phyloP scores from a whole-genome alignment of 108 stramenopile species.

The Licmophora abbreviata region DNA sequence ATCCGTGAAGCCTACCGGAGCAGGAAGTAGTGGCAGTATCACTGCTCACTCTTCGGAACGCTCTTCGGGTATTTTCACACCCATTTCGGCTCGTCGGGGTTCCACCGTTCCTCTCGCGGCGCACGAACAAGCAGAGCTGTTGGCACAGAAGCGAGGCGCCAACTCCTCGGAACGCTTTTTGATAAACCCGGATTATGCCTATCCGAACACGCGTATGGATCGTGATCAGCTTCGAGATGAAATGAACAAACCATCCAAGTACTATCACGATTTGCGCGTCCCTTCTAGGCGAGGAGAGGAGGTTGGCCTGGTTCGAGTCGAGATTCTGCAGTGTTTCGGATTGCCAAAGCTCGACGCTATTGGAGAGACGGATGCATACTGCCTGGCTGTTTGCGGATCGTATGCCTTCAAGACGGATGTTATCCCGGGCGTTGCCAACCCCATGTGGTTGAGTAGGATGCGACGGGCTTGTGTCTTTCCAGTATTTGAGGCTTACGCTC shows the following conservation, averaged over 20 bases:
- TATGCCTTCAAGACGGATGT: conserved; percentile 70
- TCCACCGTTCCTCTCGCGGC: too few species aligned
- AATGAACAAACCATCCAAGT: conserved; percentile 30
- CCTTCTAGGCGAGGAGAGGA: conserved; percentile 23
- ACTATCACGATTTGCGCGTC: conserved; percentile 32
- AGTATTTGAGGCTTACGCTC: conserved; percentile 51
- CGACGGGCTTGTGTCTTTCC: conserved; percentile 66
- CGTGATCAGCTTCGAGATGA: conserved; percentile 37
- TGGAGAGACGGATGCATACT: conserved; percentile 51
- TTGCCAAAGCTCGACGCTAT: conserved; percentile 50
- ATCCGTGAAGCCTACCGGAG: too few species aligned
- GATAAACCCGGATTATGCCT: conserved; percentile 49
- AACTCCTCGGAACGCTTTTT: conserved; percentile 9
- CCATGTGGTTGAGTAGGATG: conserved; percentile 52
- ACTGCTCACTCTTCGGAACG: too few species aligned
- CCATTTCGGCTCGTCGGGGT: too few species aligned
- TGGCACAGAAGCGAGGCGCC: background rate
- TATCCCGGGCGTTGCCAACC: conserved; percentile 32
- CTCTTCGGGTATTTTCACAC: too few species aligned
- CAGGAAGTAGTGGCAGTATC: too few species aligned
- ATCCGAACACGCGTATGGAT: conserved; percentile 56
- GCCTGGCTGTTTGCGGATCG: conserved; percentile 57
- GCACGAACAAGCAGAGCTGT: background rate
- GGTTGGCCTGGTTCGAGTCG: conserved; percentile 45
- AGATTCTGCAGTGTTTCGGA: conserved; percentile 57